Percentiles rank a stretch among this genome's conserved stretches.
phyloP scores from a whole-genome alignment of 129 eudicot species.

The Mikania micrantha region DNA sequence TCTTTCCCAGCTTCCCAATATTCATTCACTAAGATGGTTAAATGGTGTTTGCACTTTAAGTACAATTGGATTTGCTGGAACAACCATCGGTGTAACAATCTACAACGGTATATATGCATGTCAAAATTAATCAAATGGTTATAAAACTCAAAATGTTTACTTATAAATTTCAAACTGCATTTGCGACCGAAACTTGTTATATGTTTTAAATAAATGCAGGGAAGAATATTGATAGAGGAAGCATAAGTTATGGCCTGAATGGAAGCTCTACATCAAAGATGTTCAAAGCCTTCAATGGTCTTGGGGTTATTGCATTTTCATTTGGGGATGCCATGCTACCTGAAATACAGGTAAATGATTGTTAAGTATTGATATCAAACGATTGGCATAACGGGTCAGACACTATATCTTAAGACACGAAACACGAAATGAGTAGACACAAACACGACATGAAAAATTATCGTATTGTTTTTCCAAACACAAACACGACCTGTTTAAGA shows the following conservation, averaged over 20 bases:
- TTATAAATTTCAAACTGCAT: no score
- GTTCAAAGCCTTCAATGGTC: slow-evolving; percentile 55
- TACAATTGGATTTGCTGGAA: slow-evolving; percentile 44
- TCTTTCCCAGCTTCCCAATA: slow-evolving; percentile 49
- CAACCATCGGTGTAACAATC: slow-evolving; percentile 46
- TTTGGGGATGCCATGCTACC: slow-evolving; percentile 72
- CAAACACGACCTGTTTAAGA: no score
- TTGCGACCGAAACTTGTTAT: not conserved
- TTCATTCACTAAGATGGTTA: slow-evolving; percentile 48
- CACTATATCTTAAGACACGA: no score
- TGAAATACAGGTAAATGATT: slow-evolving; percentile 49
- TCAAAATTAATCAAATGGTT: not conserved
- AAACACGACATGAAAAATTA: no score
- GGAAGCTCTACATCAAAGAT: slow-evolving; percentile 44
- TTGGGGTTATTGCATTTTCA: slow-evolving; percentile 55
- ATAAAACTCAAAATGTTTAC: no score
- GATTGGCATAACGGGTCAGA: no score
- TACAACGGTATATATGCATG: slow-evolving; percentile 36
- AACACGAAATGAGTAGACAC: no score
- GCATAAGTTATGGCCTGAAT: slow-evolving; percentile 32
- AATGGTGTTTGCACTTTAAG: slow-evolving; percentile 43
- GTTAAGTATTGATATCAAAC: no score
- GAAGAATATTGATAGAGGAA: slow-evolving; percentile 39
- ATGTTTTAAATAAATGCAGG: slow-evolving; percentile 24
- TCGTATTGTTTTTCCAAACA: no score